phyloP scores from a whole-genome alignment of 2,329 filamentous ascomycete species.

The Hymenoscyphus salicellus region DNA sequence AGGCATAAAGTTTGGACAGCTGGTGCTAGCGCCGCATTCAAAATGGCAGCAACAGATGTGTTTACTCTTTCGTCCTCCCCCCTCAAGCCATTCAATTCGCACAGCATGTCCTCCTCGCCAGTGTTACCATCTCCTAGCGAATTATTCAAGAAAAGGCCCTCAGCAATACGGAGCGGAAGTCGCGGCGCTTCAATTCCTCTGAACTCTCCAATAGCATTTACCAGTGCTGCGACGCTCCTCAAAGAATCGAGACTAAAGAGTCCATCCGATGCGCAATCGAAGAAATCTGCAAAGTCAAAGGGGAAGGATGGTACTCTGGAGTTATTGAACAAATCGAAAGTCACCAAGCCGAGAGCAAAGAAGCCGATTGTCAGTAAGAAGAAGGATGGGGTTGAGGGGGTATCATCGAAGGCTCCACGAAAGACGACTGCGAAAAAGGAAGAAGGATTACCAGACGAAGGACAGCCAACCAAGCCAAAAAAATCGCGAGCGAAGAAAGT shows the following conservation, averaged over 20 bases:
- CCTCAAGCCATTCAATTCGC: constrained; percentile 21
- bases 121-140: constrained; percentile 53
- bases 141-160: constrained; percentile 39
- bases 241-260: constrained; percentile 8
- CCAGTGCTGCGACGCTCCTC: constrained; percentile 40
- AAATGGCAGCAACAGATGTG: constrained; percentile 40
- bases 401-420: constrained; percentile 29
- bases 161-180: constrained; percentile 38
- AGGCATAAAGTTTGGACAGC: constrained; percentile 22
- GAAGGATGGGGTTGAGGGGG: constrained; percentile 1
- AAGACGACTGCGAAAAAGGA: constrained; percentile 22
- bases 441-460: background rate
- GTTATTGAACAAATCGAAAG: background rate
- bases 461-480: constrained; percentile 26
- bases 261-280: constrained; percentile 10
- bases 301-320: background rate
- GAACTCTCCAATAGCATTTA: constrained; percentile 40
- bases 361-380: constrained; percentile 3
- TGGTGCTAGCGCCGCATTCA: constrained; percentile 20
- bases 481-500: constrained; percentile 28
- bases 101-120: constrained; percentile 33
- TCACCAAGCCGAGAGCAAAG: constrained; percentile 17
- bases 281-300: background rate
- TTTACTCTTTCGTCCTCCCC: constrained; percentile 35
- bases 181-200: constrained; percentile 40